Evolutionary conservation across 2,329 filamentous ascomycete genomes (phyloP).

Genomic region (Alternaria conjuncta): DNA sequence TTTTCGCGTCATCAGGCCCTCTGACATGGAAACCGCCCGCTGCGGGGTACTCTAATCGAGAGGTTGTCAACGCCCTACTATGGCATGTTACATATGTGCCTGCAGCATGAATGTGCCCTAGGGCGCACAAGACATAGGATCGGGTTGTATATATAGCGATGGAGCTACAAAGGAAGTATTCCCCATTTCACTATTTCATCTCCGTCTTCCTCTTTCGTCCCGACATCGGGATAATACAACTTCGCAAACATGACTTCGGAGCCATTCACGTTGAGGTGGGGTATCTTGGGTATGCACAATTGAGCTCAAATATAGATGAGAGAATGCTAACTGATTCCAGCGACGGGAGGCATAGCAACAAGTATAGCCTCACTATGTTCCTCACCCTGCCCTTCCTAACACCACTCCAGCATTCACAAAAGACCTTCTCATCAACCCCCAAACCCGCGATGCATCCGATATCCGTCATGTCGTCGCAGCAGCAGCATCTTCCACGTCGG

Average conservation of each 20-base stretch:
- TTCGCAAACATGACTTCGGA: conserved; percentile 20
- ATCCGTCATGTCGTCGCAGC: conserved; percentile 80
- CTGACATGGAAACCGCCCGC: background rate
- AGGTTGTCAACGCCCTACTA: background rate
- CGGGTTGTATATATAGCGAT: background rate
- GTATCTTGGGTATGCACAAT: conserved; percentile 32
- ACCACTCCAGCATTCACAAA: conserved; percentile 70
- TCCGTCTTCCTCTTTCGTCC: background rate
- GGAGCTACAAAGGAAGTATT: background rate
- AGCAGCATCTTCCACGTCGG: conserved; percentile 78
- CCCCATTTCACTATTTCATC: background rate
- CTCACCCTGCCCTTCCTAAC: background rate
- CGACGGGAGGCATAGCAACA: conserved; percentile 51
- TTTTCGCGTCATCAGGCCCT: background rate
- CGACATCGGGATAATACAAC: background rate
- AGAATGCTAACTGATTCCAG: conserved; percentile 55
- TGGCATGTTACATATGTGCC: background rate
- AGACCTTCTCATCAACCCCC: conserved; percentile 78
- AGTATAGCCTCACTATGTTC: no score
- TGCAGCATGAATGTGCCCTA: background rate
- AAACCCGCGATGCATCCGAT: conserved; percentile 71
- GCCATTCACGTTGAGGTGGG: conserved; percentile 32
- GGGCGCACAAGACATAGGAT: background rate
- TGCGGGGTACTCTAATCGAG: conserved; percentile 7
- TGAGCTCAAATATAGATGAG: no score